These are phyloP conservation scores for Taiozyma onychis DNA, from an alignment of 1,139 yeast genomes.

Conservation along the genomic window DNA sequence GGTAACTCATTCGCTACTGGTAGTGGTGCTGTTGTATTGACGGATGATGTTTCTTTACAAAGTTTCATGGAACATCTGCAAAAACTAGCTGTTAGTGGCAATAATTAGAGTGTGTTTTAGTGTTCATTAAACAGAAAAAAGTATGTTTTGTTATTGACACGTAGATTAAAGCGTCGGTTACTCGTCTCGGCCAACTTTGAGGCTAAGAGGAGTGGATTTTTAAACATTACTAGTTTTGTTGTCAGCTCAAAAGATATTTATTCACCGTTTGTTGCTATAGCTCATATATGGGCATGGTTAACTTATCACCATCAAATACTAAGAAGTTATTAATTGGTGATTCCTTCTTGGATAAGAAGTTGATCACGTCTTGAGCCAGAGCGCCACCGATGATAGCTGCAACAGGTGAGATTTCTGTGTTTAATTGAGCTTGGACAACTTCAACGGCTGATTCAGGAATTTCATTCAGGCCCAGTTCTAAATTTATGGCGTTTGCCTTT, in stretches of 20 bases:
- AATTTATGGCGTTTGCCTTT: slow-evolving; percentile 27
- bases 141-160: background rate
- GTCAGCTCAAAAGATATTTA: too few relatives aligned
- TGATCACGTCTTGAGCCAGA: slow-evolving; percentile 86
- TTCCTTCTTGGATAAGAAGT: slow-evolving; percentile 69
- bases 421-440: slow-evolving; percentile 44
- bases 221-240: background rate
- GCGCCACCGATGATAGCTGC: slow-evolving; percentile 90
- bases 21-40: slow-evolving; percentile 72
- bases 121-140: background rate
- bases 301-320: slow-evolving; percentile 63
- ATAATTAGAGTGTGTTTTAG: slow-evolving; percentile 18
- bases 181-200: too few relatives aligned
- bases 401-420: slow-evolving; percentile 74
- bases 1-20: slow-evolving; percentile 49
- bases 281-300: slow-evolving; percentile 71
- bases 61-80: slow-evolving; percentile 89
- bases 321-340: slow-evolving; percentile 79
- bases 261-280: slow-evolving; percentile 17
- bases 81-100: slow-evolving; percentile 64
- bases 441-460: slow-evolving; percentile 27
- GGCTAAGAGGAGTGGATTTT: too few relatives aligned
- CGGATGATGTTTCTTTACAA: slow-evolving; percentile 92
- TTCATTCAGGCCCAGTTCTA: slow-evolving; percentile 29
- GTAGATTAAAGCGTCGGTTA: background rate